These are phyloP conservation scores for Dillenia suffruticosa DNA, from an alignment of 164 flowering plant genomes.

Conservation along the genomic window DNA sequence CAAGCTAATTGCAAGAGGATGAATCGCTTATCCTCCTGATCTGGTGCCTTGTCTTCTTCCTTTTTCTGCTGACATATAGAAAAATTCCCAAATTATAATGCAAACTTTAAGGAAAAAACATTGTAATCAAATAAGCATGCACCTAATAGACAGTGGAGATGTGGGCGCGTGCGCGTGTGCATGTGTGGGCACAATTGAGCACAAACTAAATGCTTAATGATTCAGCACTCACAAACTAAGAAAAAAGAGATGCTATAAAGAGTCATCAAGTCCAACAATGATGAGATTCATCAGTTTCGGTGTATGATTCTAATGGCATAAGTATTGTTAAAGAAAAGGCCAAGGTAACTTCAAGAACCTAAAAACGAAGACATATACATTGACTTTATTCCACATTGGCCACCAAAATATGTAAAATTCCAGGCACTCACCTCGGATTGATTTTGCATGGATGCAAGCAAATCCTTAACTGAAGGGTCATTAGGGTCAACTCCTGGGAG, in stretches of 20 bases:
- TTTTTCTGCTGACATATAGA: slow-evolving; percentile 34
- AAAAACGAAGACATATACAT: not conserved
- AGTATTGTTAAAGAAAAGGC: not conserved
- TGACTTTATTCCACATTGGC: no score
- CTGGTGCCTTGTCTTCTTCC: slow-evolving; percentile 40
- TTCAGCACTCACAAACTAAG: no score
- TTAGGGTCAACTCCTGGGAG: slow-evolving; percentile 96
- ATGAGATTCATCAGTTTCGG: no score
- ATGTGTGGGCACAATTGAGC: not conserved
- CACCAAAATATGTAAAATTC: not conserved
- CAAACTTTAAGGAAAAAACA: not conserved
- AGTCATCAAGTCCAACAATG: not conserved
- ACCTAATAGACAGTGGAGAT: not conserved
- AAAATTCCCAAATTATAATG: not conserved
- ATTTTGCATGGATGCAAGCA: slow-evolving; percentile 82
- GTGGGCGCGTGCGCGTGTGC: not conserved
- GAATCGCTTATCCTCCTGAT: slow-evolving; percentile 36
- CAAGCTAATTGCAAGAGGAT: not conserved
- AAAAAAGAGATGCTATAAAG: not conserved
- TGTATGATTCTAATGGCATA: not conserved
- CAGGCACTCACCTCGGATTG: slow-evolving; percentile 63
- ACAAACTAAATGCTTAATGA: not conserved
- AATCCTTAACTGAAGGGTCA: slow-evolving; percentile 84
- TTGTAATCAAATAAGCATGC: not conserved
- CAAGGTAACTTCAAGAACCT: not conserved